Conservation (phyloP, 2,329 filamentous ascomycete genomes). For the Decorospora gaudefroyi region DNA sequence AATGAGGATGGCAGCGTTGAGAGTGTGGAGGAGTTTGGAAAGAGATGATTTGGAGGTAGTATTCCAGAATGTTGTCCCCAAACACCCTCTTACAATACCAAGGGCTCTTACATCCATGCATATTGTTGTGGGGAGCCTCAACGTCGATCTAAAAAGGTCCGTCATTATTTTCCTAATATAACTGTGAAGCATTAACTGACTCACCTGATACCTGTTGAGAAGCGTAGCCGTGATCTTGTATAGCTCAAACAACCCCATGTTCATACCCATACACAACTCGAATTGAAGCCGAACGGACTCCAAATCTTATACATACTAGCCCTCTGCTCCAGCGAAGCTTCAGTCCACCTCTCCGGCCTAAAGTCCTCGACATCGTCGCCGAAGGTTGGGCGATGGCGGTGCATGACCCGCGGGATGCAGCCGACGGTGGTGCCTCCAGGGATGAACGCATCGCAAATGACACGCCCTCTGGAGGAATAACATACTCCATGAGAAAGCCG, state of each 20-base stretch:
- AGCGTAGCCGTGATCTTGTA: conserved; percentile 22
- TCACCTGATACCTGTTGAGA: conserved; percentile 19
- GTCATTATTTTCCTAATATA: too few species aligned
- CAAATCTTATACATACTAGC: conserved; percentile 41
- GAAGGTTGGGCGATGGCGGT: conserved; percentile 14
- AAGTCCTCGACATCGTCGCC: conserved; percentile 14
- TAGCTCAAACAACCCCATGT: conserved; percentile 26
- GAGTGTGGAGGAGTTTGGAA: conserved; percentile 19
- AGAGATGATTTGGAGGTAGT: too few species aligned
- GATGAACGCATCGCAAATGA: conserved; percentile 4
- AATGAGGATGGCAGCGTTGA: conserved; percentile 11
- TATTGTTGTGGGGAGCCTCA: too few species aligned
- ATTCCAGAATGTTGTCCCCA: too few species aligned
- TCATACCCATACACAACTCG: conserved; percentile 24
- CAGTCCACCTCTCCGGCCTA: conserved; percentile 26
- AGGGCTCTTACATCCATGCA: too few species aligned
- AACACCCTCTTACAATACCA: too few species aligned
- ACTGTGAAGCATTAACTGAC: too few species aligned
- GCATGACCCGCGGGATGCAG: conserved; percentile 20
- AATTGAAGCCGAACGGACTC: conserved; percentile 19
- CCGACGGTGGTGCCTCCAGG: conserved; percentile 20
- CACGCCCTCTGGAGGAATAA: conserved; percentile 45
- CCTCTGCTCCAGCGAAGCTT: conserved; percentile 9
- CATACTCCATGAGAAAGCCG: conserved; percentile 48
- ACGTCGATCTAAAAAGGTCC: too few species aligned